Conservation (phyloP, 108 stramenopile species). For the Nitzschia putrida region DNA sequence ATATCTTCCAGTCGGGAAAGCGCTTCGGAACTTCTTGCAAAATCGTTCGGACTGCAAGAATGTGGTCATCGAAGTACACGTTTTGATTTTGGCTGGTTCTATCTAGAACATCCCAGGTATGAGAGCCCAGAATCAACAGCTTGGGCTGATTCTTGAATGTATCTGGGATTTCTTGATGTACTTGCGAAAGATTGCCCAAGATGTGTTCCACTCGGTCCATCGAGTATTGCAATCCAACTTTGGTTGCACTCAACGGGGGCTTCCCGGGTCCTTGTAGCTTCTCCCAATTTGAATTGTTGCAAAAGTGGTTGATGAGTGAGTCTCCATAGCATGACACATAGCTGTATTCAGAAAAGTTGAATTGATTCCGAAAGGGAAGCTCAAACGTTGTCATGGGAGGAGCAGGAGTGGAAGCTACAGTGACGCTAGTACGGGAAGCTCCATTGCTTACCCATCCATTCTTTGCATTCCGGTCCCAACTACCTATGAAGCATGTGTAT, state of each 20-base stretch:
- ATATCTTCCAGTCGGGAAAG: too few species aligned
- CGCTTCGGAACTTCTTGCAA: too few species aligned
- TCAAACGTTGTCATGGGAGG: conserved; percentile 23
- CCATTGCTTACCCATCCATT: conserved; percentile 16
- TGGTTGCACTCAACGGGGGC: background rate
- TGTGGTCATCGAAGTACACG: too few species aligned
- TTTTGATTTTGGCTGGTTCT: too few species aligned
- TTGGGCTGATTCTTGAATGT: background rate
- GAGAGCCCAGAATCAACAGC: conserved; percentile 13
- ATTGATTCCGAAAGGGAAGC: background rate
- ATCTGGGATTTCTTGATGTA: too few species aligned
- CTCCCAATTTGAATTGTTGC: background rate
- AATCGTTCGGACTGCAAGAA: too few species aligned
- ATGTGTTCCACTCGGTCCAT: background rate
- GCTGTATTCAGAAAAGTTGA: background rate
- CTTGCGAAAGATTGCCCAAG: background rate
- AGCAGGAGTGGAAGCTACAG: background rate
- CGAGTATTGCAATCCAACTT: background rate
- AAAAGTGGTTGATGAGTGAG: conserved; percentile 21
- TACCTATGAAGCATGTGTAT: conserved; percentile 29
- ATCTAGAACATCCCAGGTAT: conserved; percentile 28
- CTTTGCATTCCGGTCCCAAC: conserved; percentile 8
- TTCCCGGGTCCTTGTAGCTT: background rate
- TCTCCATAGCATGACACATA: conserved; percentile 12
- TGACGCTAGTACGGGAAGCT: background rate